Evolutionary conservation across 306 rosid genomes (phyloP), one percentile per base, ranked within the genome.

Genomic region (Glycyrrhiza uralensis): DNA sequence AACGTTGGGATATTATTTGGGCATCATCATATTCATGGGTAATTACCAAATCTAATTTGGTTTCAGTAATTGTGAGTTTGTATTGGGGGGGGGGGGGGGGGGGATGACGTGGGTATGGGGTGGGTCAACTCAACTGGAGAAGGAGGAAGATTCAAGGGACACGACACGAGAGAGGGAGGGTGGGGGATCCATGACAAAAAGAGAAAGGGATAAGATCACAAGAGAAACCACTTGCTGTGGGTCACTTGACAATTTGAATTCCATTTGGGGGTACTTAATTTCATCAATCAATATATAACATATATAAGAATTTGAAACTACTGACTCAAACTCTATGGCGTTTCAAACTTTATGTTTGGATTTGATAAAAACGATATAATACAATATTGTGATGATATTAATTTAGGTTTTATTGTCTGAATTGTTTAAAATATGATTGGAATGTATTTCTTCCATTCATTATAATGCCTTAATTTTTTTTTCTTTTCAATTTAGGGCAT

Each of bases 81-180:
- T 60, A 24, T n/a, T n/a, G n/a, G n/a, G n/a, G n/a, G n/a, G n/a
- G n/a, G n/a, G n/a, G n/a, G n/a, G n/a, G n/a, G 30, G 13, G 66
- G 82, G 71, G 84, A 86, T 75, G 81, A 76, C 75, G 76, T 72
- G 83, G 83, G 69, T 28, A 67, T 75, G 75, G 85, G 85, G 66
- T 85, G 95, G 92, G 95, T 85, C 96, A 85, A 87, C 80, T 58
- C 75, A 29, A 13, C 4, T 69, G 26, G 57, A 38, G 30, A 69
- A 14, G 51, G 46, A 70, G 85, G 94, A 89, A 88, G 90, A 83
- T 89, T 92, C 96, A 77, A n/a, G 62, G 28, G 35, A 32, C 19
- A 22, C 5, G 22, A 11, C 4, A 4, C 1, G 38, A 12, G 14
- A 19, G 26, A 19, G 62, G n/a, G 39, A 38, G 46, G 15, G 13